Percentiles rank a stretch among this genome's conserved stretches.
phyloP scores from a whole-genome alignment of 495 filamentous ascomycete species.

The Pyrenula aspistea region DNA sequence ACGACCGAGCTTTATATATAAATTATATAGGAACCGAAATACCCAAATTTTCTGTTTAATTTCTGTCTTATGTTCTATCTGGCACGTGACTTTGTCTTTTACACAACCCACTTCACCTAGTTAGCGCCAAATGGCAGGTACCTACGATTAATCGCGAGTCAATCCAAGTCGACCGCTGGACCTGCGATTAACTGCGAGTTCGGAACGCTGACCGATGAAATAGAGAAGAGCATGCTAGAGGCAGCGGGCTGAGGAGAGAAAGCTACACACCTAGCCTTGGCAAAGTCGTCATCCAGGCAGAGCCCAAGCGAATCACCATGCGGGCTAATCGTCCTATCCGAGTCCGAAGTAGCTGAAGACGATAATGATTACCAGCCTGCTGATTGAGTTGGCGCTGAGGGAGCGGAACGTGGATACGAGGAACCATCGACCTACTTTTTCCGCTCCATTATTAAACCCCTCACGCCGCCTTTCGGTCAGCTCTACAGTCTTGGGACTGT shows the following conservation, averaged over 20 bases:
- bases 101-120: no score
- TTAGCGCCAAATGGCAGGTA: no score
- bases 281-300: neutral
- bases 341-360: neutral
- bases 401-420: neutral
- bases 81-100: no score
- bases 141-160: no score
- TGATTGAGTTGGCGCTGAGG: neutral
- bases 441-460: neutral
- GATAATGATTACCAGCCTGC: neutral
- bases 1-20: no score
- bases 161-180: no score
- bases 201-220: neutral
- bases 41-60: no score
- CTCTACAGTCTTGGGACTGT: neutral
- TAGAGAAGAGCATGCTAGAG: neutral
- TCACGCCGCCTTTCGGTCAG: neutral
- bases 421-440: neutral
- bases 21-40: no score
- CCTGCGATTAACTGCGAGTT: no score
- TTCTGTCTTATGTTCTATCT: no score
- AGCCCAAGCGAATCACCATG: neutral
- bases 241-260: neutral
- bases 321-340: neutral
- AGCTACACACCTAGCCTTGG: no score